These are phyloP conservation scores for Exophiala xenobiotica DNA, from an alignment of 2,329 filamentous ascomycete genomes.

Conservation along the genomic window DNA sequence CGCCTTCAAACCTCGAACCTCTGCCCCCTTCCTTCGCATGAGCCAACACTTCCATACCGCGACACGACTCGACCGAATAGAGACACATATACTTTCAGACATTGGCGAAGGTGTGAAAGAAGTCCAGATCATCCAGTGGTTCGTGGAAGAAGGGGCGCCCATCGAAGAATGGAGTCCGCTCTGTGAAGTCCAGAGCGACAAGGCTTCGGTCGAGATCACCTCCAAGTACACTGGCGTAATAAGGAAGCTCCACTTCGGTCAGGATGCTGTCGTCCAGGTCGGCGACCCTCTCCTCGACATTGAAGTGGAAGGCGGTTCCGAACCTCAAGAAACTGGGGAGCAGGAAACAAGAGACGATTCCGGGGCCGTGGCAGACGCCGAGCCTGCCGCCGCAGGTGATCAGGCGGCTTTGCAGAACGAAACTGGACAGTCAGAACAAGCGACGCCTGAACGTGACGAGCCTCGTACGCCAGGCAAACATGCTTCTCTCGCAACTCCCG, in stretches of 20 bases:
- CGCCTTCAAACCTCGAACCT: slow-evolving; percentile 12
- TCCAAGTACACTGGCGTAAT: slow-evolving; percentile 93
- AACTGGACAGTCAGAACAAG: slow-evolving; percentile 12
- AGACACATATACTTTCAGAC: slow-evolving; percentile 29
- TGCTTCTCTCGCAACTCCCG: slow-evolving; percentile 80
- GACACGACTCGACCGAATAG: slow-evolving; percentile 18
- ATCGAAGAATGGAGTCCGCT: slow-evolving; percentile 98
- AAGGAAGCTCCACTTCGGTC: slow-evolving; percentile 93
- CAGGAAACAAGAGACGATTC: slow-evolving; percentile 41
- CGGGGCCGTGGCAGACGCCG: slow-evolving; percentile 38
- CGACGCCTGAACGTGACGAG: too few species aligned
- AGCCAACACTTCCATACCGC: slow-evolving; percentile 25
- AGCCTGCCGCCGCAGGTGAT: slow-evolving; percentile 11
- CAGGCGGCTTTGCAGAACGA: slow-evolving; percentile 44
- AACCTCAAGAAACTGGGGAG: slow-evolving; percentile 59
- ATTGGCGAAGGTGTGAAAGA: slow-evolving; percentile 80
- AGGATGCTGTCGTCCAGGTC: slow-evolving; percentile 93
- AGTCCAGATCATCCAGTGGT: slow-evolving; percentile 99
- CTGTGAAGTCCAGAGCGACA: slow-evolving; percentile 98
- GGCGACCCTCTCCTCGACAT: slow-evolving; percentile 48
- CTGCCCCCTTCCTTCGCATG: slow-evolving; percentile 18
- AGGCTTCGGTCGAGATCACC: slow-evolving; percentile 85
- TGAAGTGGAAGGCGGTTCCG: slow-evolving; percentile 30
- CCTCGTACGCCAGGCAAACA: slow-evolving; percentile 49
- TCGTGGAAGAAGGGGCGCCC: slow-evolving; percentile 89